These are phyloP conservation scores for Trypanosoma vivax DNA, from an alignment of 208 protist genomes.

Conservation along the genomic window DNA sequence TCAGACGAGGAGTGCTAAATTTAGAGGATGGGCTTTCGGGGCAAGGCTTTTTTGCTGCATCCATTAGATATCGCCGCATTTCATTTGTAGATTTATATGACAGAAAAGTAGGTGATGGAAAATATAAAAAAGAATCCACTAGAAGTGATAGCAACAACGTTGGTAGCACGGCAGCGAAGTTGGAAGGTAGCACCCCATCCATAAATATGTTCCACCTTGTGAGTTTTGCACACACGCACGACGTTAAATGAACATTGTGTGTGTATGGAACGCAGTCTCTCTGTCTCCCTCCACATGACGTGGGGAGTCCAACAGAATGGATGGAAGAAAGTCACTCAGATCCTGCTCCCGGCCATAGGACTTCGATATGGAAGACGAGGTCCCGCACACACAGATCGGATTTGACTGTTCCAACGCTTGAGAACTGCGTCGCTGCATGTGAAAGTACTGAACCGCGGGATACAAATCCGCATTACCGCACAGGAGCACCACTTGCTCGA, in stretches of 20 bases:
- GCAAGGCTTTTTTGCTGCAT: no score
- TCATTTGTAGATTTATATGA: no score
- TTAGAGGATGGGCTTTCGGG: no score
- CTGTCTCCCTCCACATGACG: conserved; percentile 49
- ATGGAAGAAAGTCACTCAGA: conserved; percentile 79
- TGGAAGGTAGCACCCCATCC: no score
- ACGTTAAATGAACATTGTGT: conserved; percentile 26
- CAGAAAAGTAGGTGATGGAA: no score
- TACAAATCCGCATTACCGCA: conserved; percentile 76
- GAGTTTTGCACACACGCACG: background rate
- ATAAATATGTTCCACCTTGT: background rate
- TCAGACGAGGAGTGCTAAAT: no score
- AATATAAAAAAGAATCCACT: no score
- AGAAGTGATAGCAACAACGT: no score
- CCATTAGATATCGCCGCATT: no score
- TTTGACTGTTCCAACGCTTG: conserved; percentile 20
- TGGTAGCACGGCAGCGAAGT: no score
- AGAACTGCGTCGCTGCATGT: conserved; percentile 37
- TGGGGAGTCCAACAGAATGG: conserved; percentile 60
- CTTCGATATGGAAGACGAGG: conserved; percentile 58
- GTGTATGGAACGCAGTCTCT: conserved; percentile 53
- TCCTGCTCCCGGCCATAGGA: conserved; percentile 76
- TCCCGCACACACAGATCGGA: conserved; percentile 79
- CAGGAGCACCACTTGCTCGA: conserved; percentile 78
- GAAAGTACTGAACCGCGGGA: conserved; percentile 76